phyloP scores from a whole-genome alignment of 1,139 yeast species.

The Lodderomyces theae region DNA sequence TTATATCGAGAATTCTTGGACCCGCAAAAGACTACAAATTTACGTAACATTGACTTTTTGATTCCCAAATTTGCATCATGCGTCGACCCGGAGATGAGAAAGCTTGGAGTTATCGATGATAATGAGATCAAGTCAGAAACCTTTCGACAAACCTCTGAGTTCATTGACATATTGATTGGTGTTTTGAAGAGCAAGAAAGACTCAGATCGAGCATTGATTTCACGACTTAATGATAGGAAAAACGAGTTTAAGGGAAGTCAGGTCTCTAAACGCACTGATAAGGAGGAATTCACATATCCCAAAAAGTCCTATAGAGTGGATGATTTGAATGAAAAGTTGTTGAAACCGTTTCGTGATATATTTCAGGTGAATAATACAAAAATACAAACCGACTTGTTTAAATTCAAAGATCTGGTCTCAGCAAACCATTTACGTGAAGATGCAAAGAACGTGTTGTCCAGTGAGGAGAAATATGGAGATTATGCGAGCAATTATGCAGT shows the following conservation, averaged over 20 bases:
- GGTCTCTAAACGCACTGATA: constrained; percentile 10
- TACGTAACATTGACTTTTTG: constrained; percentile 52
- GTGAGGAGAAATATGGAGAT: not conserved
- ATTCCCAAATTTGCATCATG: constrained; percentile 64
- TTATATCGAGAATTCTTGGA: constrained; percentile 62
- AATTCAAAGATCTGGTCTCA: constrained; percentile 40
- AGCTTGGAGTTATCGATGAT: constrained; percentile 41
- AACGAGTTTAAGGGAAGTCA: constrained; percentile 23
- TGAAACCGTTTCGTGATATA: constrained; percentile 35
- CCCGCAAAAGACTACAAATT: constrained; percentile 42
- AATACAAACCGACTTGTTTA: constrained; percentile 51
- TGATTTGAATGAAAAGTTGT: constrained; percentile 47
- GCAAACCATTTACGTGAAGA: constrained; percentile 47
- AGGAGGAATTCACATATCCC: constrained; percentile 23
- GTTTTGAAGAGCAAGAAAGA: constrained; percentile 47
- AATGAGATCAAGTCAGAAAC: constrained; percentile 45
- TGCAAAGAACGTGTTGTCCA: constrained; percentile 23
- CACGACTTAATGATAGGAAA: constrained; percentile 36
- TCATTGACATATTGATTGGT: constrained; percentile 53
- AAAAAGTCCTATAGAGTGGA: constrained; percentile 48
- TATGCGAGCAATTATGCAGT: constrained; percentile 28
- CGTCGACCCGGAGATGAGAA: constrained; percentile 61
- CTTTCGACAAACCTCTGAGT: constrained; percentile 54
- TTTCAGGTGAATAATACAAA: constrained; percentile 40
- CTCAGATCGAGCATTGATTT: constrained; percentile 34